phyloP scores from a whole-genome alignment of 805 yeast genomes.

The Teunomyces tritomae region DNA sequence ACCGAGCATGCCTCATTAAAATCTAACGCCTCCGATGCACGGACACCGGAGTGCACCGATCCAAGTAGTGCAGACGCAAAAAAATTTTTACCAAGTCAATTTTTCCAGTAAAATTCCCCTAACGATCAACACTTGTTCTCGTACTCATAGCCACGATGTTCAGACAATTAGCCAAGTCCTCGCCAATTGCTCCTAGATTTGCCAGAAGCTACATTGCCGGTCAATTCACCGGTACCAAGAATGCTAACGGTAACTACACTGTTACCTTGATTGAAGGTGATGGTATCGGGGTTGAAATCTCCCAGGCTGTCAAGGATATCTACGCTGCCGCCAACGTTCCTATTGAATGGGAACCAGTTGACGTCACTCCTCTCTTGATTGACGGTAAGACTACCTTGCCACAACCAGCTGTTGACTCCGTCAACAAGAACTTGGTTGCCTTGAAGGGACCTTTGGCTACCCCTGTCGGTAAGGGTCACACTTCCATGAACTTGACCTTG shows the following conservation, averaged over 20 bases:
- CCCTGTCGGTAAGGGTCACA: conserved; percentile 98
- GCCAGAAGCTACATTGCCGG: conserved; percentile 47
- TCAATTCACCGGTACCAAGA: conserved; percentile 62
- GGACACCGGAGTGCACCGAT: conserved; percentile 7
- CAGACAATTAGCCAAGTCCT: conserved; percentile 31
- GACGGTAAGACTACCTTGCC: conserved; percentile 95
- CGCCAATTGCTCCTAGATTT: conserved; percentile 31
- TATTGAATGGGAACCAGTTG: conserved; percentile 95
- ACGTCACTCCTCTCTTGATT: conserved; percentile 88
- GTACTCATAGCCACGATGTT: conserved; percentile 22
- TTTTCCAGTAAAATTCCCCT: neutral
- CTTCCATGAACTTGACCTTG: conserved; percentile 92
- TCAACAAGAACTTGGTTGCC: conserved; percentile 90
- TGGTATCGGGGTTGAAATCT: conserved; percentile 96
- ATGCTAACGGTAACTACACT: conserved; percentile 78
- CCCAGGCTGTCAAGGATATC: conserved; percentile 89
- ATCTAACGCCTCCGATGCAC: neutral
- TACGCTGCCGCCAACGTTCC: conserved; percentile 95
- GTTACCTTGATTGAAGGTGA: conserved; percentile 98
- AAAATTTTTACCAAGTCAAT: conserved; percentile 4
- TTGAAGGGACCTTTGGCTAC: conserved; percentile 98
- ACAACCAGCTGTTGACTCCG: conserved; percentile 84
- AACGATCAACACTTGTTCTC: conserved; percentile 4
- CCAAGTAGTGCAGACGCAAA: conserved; percentile 11
- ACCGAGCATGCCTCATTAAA: conserved; percentile 7